Evolutionary conservation across 192 early-diverging fungal species (phyloP), one percentile per base, ranked within the genome.

Genomic region (Podila clonocystis): DNA sequence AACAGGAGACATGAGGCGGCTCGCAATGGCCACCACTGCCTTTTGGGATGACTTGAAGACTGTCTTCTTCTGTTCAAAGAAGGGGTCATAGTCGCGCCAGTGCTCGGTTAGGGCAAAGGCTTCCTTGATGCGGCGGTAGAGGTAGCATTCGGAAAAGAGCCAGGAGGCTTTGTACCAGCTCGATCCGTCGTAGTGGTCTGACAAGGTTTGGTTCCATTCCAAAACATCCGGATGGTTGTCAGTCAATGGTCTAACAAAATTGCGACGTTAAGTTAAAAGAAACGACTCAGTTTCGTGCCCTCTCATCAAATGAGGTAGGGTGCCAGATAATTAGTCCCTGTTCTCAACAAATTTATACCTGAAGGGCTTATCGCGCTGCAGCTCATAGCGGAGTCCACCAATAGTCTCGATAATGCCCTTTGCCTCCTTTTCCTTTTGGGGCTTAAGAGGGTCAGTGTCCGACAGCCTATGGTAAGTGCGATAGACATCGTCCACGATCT

Each of bases 71-170:
- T 91, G 89, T 8, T 59, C 65, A 30, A 84, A 85, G 74, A 97
- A 98, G 26, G 89, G 89, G 82, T 98, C 96, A 67, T 89, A 92
- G 19, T 83, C 67, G n/a, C 58, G 45, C 93, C 95, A 95, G 60
- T 89, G 61, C 31, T 69, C 65, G 4, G 89, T 87, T 4, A 83
- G 69, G 9, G 68, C 73, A 70, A 95, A 92, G 9, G 86, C 72
- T 33, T 92, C 87, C 29, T 83, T 89, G 55, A 96, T 82, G 36
- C 91, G 86, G 26, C 93, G 86, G 73, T 95, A 95, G 82, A 98
- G 85, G 70, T 93, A 95, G 72, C 95, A 93, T 80, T 98, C 97
- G 67, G 88, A 85, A 62, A 94, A 91, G 6, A 98, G 85, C 91
- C 95, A 98, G 8, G 95, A 85, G 7, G 90, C 85, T 17, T 86